Conservation (phyloP, 1,139 yeast genomes). For the Pneumocystis jirovecii region DNA sequence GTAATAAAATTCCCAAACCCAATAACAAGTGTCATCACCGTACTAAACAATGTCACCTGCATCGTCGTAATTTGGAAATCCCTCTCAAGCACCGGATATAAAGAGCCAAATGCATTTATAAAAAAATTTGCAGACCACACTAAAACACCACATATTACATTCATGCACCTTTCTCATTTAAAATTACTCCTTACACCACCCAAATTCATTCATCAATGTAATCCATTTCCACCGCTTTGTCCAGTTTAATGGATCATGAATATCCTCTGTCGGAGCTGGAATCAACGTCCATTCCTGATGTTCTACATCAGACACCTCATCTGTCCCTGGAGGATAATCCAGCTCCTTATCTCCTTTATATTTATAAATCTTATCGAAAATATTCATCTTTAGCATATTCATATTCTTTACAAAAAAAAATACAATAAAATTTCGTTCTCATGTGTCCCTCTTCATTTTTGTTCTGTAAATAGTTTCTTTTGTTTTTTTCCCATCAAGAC, state of each 20-base stretch:
- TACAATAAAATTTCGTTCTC: too few species aligned
- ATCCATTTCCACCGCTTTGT: conserved; percentile 4
- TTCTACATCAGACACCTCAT: not conserved
- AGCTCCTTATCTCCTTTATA: not conserved
- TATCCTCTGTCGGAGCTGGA: conserved; percentile 42
- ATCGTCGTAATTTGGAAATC: not conserved
- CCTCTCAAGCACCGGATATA: not conserved
- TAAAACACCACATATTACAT: not conserved
- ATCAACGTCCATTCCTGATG: conserved; percentile 21
- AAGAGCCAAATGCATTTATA: not conserved
- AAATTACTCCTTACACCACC: not conserved
- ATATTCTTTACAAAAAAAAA: not conserved
- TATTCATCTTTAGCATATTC: not conserved
- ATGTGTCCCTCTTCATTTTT: too few species aligned
- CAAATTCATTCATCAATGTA: not conserved
- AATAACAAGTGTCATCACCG: not conserved
- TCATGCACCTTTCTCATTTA: too few species aligned
- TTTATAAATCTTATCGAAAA: too few species aligned
- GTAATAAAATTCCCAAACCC: not conserved
- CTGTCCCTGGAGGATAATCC: not conserved
- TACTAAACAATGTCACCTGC: not conserved
- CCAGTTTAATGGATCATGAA: conserved; percentile 48
- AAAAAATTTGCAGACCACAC: not conserved
- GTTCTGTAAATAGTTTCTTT: too few species aligned
- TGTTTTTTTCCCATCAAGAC: too few species aligned